These are phyloP conservation scores for Fomitopsis pulvina DNA, from an alignment of 768 basidiomycete species.

Conservation along the genomic window DNA sequence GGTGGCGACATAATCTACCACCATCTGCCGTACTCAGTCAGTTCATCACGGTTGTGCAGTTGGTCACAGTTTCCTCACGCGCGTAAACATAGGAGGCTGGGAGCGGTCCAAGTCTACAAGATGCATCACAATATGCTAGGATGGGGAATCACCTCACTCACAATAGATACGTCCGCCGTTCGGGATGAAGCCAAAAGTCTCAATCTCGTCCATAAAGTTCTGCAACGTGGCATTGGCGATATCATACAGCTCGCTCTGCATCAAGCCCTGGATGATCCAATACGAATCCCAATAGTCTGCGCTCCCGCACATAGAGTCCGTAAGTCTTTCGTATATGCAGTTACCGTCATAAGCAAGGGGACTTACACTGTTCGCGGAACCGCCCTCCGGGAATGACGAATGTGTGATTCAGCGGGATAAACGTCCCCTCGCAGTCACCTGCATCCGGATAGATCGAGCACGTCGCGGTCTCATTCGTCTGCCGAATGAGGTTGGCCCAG, in stretches of 20 bases:
- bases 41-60: background rate
- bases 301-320: background rate
- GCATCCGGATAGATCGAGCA: constrained; percentile 42
- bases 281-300: constrained; percentile 63
- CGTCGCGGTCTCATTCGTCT: constrained; percentile 62
- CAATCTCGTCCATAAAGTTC: constrained; percentile 94
- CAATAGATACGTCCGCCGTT: constrained; percentile 93
- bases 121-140: background rate
- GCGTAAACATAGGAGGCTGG: constrained; percentile 88
- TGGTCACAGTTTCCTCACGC: constrained; percentile 34
- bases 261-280: constrained; percentile 86
- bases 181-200: constrained; percentile 82
- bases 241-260: constrained; percentile 68
- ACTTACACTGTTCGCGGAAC: constrained; percentile 79
- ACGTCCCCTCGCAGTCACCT: constrained; percentile 66
- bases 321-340: background rate
- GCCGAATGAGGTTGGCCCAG: constrained; percentile 76
- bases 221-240: constrained; percentile 74
- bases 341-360: constrained; percentile 19
- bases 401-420: constrained; percentile 88
- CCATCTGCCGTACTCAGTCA: constrained; percentile 51
- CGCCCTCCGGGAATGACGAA: constrained; percentile 87
- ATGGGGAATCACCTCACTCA: constrained; percentile 22
- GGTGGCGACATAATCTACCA: constrained; percentile 71
- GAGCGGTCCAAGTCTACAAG: constrained; percentile 73